These are phyloP conservation scores for Primulina tabacum DNA, from an alignment of 257 asterid genomes.

Conservation along the genomic window DNA sequence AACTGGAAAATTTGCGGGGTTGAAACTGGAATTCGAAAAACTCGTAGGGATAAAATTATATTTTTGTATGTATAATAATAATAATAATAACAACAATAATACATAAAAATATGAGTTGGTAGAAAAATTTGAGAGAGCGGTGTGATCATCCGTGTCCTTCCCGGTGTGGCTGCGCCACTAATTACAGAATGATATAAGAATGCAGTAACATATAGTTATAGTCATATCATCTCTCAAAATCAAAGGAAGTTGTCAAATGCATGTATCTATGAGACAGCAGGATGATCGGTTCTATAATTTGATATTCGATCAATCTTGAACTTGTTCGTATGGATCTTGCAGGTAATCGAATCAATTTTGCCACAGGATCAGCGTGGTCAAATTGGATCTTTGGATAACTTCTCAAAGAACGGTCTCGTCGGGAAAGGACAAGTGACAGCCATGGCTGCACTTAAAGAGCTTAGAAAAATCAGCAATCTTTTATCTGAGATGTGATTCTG, in stretches of 20 bases:
- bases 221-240: too few relatives aligned
- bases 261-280: background rate
- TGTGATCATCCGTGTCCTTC: background rate
- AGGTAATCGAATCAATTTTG: conserved; percentile 79
- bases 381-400: conserved; percentile 36
- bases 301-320: background rate
- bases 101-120: background rate
- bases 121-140: background rate
- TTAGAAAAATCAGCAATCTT: conserved; percentile 78
- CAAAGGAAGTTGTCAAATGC: background rate
- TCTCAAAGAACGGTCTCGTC: conserved; percentile 41
- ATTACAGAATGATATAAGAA: background rate
- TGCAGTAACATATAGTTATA: too few relatives aligned
- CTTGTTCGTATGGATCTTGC: conserved; percentile 23
- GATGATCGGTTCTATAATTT: background rate
- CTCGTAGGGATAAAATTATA: too few relatives aligned
- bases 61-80: too few relatives aligned
- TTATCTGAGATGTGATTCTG: conserved; percentile 74
- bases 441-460: conserved; percentile 80
- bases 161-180: too few relatives aligned
- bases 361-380: conserved; percentile 53
- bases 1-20: background rate
- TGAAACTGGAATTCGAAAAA: background rate
- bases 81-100: too few relatives aligned
- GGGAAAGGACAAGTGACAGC: conserved; percentile 78